Conservation (phyloP, 2,329 filamentous ascomycete genomes). For the Pestalotiopsis sp. region DNA sequence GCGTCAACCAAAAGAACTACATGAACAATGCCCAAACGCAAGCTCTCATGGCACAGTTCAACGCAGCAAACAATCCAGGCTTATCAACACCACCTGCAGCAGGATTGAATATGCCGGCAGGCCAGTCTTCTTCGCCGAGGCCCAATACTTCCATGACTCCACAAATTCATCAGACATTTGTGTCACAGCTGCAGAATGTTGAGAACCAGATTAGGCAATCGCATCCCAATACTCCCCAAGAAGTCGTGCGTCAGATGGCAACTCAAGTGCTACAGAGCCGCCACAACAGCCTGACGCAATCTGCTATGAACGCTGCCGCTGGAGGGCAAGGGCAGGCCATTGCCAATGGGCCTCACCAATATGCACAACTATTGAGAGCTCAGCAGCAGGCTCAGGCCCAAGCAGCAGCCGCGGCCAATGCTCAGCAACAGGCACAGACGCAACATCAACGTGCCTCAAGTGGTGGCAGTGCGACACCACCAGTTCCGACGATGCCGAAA, state of each 20-base stretch:
- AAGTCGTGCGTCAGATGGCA: constrained; percentile 53
- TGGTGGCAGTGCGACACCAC: constrained; percentile 16
- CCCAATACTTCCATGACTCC: constrained; percentile 42
- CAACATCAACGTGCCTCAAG: constrained; percentile 16
- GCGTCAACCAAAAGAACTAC: constrained; percentile 55
- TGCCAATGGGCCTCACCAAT: constrained; percentile 59
- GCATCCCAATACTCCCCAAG: constrained; percentile 52
- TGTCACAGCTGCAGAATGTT: constrained; percentile 52
- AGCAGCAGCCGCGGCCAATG: constrained; percentile 2
- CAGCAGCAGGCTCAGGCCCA: constrained; percentile 48
- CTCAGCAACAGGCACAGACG: constrained; percentile 15
- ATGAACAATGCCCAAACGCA: constrained; percentile 56
- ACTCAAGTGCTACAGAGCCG: constrained; percentile 53
- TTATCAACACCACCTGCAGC: constrained; percentile 46
- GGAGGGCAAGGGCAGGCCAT: constrained; percentile 51
- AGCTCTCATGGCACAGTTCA: constrained; percentile 54
- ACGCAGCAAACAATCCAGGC: constrained; percentile 42
- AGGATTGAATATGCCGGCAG: constrained; percentile 49
- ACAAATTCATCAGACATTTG: constrained; percentile 48
- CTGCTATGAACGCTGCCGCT: constrained; percentile 58
- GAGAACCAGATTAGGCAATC: constrained; percentile 55
- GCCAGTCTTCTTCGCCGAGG: constrained; percentile 48
- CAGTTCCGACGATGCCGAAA: constrained; percentile 16
- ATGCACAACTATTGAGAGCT: constrained; percentile 59
- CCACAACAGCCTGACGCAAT: constrained; percentile 41